Percentiles rank a stretch among this genome's conserved stretches.
These are phyloP conservation scores for Alternaria angustiovoidea DNA, from an alignment of 2,329 filamentous ascomycete species.

Conservation along the genomic window DNA sequence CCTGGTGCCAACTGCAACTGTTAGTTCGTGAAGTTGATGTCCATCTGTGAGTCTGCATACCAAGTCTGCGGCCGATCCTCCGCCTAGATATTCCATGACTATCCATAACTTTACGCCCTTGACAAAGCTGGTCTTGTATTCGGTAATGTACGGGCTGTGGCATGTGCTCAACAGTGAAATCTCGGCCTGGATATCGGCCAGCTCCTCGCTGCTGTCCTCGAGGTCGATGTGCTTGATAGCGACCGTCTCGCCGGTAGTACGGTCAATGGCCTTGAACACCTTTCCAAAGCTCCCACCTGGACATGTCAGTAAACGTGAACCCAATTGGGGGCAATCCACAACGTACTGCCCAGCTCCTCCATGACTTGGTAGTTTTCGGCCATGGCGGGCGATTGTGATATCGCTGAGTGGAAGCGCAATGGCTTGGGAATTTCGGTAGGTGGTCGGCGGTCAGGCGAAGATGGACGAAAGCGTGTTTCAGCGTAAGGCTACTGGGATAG, in stretches of 20 bases:
- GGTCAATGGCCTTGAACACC: constrained; percentile 96
- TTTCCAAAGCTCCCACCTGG: constrained; percentile 92
- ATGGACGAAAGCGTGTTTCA: constrained; percentile 35
- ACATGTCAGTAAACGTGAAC: constrained; percentile 22
- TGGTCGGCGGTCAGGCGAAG: constrained; percentile 31
- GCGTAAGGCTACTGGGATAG: constrained; percentile 31
- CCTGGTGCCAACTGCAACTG: constrained; percentile 80
- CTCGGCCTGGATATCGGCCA: constrained; percentile 97
- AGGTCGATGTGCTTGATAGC: constrained; percentile 99
- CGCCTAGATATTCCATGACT: constrained; percentile 97
- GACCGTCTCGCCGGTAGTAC: constrained; percentile 87
- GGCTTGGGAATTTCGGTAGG: constrained; percentile 24
- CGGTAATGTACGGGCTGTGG: constrained; percentile 90
- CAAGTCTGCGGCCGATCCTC: constrained; percentile 92
- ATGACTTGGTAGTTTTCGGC: constrained; percentile 91
- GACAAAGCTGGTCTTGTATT: constrained; percentile 97
- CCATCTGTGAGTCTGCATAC: constrained; percentile 59
- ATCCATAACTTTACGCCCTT: constrained; percentile 98
- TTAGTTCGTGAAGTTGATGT: constrained; percentile 27
- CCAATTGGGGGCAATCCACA: background rate
- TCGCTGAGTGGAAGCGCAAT: constrained; percentile 28
- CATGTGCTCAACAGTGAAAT: constrained; percentile 96
- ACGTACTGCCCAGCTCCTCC: constrained; percentile 92
- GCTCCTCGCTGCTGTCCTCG: constrained; percentile 97
- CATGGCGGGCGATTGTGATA: constrained; percentile 59